Evolutionary conservation across 176 grass and related monocot genomes (phyloP), one percentile per base, ranked within the genome.

Genomic region (Tillandsia leiboldiana): DNA sequence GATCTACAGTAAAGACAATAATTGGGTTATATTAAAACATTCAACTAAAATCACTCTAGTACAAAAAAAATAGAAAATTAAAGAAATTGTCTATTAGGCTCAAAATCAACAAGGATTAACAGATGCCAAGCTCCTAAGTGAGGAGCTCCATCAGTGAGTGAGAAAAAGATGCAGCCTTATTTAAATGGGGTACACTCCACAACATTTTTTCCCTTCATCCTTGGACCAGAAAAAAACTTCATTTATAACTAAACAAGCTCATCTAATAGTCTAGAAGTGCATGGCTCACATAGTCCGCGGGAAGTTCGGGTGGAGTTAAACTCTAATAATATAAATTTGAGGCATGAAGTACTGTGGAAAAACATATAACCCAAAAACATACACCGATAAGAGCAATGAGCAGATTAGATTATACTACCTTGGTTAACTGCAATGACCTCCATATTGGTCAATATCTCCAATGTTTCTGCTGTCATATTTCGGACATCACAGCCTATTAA

Each of bases 401-500:
- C 20, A 59, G 20, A 18, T 8, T 8, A 17, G 14, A 59, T n/a
- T 18, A 59, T 62, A 64, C n/a, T 87, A 97, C 93, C 93, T 97
- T 92, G 93, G 71, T 97, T 97, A 49, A 92, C 81, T 69, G 91
- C 59, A 75, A 97, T 92, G 64, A 97, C 79, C 79, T 97, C 93
- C 71, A 83, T 70, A 74, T 97, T 97, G 83, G 81, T 87, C 74
- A 97, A 77, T 71, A 97, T 92, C 80, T 92, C 76, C 49, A 77
- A 50, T 57, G 93, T 92, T 79, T 97, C 58, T 76, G 73, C 74
- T 81, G 86, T 90, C 86, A 97, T 90, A 28, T 97, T 92, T 83
- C 86, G 92, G 52, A 97, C 93, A 82, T 97, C 93, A 70, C 89
- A 97, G 64, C 93, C 93, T 75, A 97, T 77, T 76, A 97, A 85